Percentiles rank a stretch among this genome's conserved stretches.
Conservation (phyloP, 345 rosid species). For the Streptanthus diversifolius region DNA sequence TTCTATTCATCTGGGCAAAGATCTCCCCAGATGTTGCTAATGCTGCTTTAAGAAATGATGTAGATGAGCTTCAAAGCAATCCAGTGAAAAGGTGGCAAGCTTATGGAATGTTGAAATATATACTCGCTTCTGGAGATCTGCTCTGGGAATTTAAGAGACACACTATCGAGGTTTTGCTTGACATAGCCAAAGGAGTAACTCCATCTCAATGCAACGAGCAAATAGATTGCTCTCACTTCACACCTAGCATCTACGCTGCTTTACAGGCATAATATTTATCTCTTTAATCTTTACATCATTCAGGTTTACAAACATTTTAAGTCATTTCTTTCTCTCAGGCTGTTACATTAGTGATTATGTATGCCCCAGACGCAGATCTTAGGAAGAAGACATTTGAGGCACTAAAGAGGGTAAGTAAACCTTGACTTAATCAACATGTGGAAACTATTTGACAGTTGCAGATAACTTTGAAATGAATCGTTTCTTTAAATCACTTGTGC, state of each 20-base stretch:
- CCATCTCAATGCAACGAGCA: slow-evolving; percentile 33
- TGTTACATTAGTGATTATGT: slow-evolving; percentile 48
- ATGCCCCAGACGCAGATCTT: slow-evolving; percentile 48
- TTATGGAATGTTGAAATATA: slow-evolving; percentile 62
- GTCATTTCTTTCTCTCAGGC: slow-evolving; percentile 45
- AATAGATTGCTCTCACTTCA: slow-evolving; percentile 48
- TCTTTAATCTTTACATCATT: slow-evolving; percentile 4
- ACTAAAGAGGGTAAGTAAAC: slow-evolving; percentile 53
- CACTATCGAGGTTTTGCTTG: slow-evolving; percentile 60
- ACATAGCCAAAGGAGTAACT: slow-evolving; percentile 46
- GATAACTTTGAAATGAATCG: background rate
- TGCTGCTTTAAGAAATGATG: slow-evolving; percentile 41
- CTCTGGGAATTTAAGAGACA: slow-evolving; percentile 70
- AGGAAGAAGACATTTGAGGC: slow-evolving; percentile 73
- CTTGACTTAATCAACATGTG: background rate
- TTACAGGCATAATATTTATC: slow-evolving; percentile 53
- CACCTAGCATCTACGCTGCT: slow-evolving; percentile 58
- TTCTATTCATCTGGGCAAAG: slow-evolving; percentile 63
- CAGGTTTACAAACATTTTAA: slow-evolving; percentile 11
- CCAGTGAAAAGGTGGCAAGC: slow-evolving; percentile 75
- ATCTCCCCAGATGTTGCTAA: slow-evolving; percentile 46
- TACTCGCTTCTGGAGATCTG: slow-evolving; percentile 51
- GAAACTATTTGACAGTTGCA: background rate
- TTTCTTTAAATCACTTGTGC: background rate
- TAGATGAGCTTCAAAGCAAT: slow-evolving; percentile 51